Percentiles rank a stretch among this genome's conserved stretches.
Conservation (phyloP, 805 yeast species). For the Candida sphagnicola region DNA sequence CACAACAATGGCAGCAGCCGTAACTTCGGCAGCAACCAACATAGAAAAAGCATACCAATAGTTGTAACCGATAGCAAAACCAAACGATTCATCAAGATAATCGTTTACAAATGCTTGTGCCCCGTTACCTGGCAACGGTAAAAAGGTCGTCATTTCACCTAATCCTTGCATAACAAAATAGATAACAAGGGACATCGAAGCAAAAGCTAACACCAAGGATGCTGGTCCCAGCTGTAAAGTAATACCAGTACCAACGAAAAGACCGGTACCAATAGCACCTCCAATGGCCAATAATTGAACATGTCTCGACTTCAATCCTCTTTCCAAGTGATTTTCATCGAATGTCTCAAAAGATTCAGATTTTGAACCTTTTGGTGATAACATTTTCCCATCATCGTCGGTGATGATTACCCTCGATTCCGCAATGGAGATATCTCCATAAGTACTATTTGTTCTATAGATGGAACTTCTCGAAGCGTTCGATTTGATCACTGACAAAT, state of each 20-base stretch:
- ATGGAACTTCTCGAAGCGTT: conserved; percentile 18
- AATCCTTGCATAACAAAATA: conserved; percentile 29
- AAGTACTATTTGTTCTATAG: conserved; percentile 21
- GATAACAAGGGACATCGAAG: conserved; percentile 19
- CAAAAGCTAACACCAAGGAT: conserved; percentile 44
- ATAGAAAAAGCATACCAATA: conserved; percentile 32
- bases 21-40: conserved; percentile 32
- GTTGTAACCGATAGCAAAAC: conserved; percentile 32
- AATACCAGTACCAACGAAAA: conserved; percentile 62
- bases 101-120: conserved; percentile 28
- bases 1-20: conserved; percentile 32
- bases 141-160: conserved; percentile 31
- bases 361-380: conserved; percentile 16
- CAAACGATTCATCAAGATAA: conserved; percentile 24
- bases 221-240: conserved; percentile 62
- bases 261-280: conserved; percentile 81
- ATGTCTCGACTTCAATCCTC: conserved; percentile 44
- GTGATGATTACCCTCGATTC: conserved; percentile 21
- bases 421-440: conserved; percentile 23
- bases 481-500: conserved; percentile 10
- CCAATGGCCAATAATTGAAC: conserved; percentile 77
- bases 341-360: conserved; percentile 14
- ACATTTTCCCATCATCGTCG: conserved; percentile 19
- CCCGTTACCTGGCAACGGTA: conserved; percentile 33
- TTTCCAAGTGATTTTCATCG: conserved; percentile 25